Evolutionary conservation across 805 yeast species (phyloP).

Genomic region (Kregervanrija pseudodelftensis): DNA sequence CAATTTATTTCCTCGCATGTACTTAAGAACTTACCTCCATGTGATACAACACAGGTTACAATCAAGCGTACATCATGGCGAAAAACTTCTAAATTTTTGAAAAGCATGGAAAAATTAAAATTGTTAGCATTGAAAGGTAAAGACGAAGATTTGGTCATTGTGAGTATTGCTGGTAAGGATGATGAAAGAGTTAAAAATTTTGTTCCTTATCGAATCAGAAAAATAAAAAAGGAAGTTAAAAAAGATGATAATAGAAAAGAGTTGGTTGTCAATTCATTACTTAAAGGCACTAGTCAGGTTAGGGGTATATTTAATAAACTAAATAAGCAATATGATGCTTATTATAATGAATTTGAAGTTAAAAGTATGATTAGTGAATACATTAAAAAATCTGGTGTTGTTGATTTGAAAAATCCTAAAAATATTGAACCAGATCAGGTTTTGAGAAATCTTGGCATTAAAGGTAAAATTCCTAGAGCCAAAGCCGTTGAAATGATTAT

Average conservation of each 20-base stretch:
- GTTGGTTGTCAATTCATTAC: slow-evolving; percentile 33
- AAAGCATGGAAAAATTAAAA: slow-evolving; percentile 75
- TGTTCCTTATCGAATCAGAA: slow-evolving; percentile 49
- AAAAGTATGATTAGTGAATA: slow-evolving; percentile 48
- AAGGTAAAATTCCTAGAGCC: slow-evolving; percentile 26
- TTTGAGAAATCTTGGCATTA: slow-evolving; percentile 32
- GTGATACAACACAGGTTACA: slow-evolving; percentile 45
- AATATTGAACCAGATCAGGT: slow-evolving; percentile 48
- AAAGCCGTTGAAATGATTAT: neutral
- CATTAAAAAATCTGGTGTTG: slow-evolving; percentile 45
- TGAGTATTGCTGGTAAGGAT: slow-evolving; percentile 38
- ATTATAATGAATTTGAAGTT: slow-evolving; percentile 50
- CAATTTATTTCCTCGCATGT: slow-evolving; percentile 66
- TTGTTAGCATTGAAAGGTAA: slow-evolving; percentile 72
- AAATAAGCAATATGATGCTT: slow-evolving; percentile 30
- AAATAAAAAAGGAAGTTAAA: slow-evolving; percentile 10
- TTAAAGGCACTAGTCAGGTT: slow-evolving; percentile 49
- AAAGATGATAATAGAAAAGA: neutral
- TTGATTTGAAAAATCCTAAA: slow-evolving; percentile 41
- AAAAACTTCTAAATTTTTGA: slow-evolving; percentile 77
- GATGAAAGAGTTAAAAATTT: slow-evolving; percentile 49
- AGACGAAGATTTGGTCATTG: slow-evolving; percentile 68
- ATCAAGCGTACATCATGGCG: slow-evolving; percentile 85
- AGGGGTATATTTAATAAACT: slow-evolving; percentile 40
- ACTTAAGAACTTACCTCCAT: slow-evolving; percentile 64